Base-by-base conservation (phyloP, 306 rosid species). In the Castanospermum australe region DNA sequence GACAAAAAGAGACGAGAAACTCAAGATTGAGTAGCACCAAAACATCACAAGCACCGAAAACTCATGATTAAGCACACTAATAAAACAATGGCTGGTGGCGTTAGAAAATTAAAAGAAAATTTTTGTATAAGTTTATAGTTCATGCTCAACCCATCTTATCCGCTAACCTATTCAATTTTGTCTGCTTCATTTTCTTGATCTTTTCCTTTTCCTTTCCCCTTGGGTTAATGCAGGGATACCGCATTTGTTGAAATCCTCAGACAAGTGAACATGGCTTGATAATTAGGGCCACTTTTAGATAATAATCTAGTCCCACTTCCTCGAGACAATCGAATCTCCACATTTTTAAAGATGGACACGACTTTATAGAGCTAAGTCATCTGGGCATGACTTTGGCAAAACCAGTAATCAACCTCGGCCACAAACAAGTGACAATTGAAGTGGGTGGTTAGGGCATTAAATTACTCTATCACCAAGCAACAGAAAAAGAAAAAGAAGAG, bases 241-340 rank as follows among this genome's bases (percentile, higher is more conserved):
- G 39, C 14, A 18, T 51, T 12, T n/a, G n/a, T n/a, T 39, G 69
- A 70, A 52, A 51, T 54, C 60, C 60, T 32, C 52, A 50, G 52
- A 25, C 42, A 28, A 65, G 68, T 45, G 61, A 80, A 71, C 33
- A 81, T 65, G 61, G 47, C 60, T 77, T 57, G 44, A 50, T 62
- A 47, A 80, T 76, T 78, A 45, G 54, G 61, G 17, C 17, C 59
- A 71, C 35, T 48, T 62, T 30, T 71, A 33, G 56, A 56, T 21
- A 33, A 75, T 22, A 76, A 65, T 77, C 44, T 44, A 62, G 36
- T 54, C 72, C 8, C 30, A 21, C 72, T 73, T 85, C 69, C 89
- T 82, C 86, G 89, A 79, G 86, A 85, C 86, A 61, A 35, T 66
- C 83, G 48, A 78, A 24, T 78, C 15, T 47, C n/a, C 48, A 48